Base-by-base conservation (phyloP, 1,139 yeast species). In the Blastobotrys illinoisensis region DNA sequence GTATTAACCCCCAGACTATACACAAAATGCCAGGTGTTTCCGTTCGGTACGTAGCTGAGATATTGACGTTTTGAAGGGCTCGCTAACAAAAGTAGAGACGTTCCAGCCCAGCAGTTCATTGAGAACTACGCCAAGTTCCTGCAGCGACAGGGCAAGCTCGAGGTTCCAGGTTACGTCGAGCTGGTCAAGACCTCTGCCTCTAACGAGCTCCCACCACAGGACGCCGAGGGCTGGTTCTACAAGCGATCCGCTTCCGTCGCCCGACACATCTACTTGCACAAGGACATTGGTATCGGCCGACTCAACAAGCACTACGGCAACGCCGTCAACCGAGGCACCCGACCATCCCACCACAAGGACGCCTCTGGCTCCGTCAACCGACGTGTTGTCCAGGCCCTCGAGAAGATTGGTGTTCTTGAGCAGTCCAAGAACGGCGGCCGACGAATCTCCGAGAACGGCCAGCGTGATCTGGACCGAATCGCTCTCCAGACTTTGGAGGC, bases 391-490 rank as follows among this genome's bases (percentile, higher is more conserved):
- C 99, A 93, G 83, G 85, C 98, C 72, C 88, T 93, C 75, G 97
- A 91, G 85, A 90, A 91, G 85, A 87, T 93, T 68, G 99, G 98
- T 78, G 93, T 93, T 69, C 82, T 93, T 72, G 99, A 93, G 82
- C 83, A 87, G 77, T 85, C 96, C 75, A 88, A 91, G 79, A 90
- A 89, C 81, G 98, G 98, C 79, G 99, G 99, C 79, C 95, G 99
- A 86, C 90, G 93, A 82, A 88, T 93, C 85, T 87, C 98, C 65
- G 97, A 90, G 79, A 88, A 90, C 81, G 99, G 99, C 77, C 98
- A 93, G 84, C 91, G 99, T 87, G 99, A 93, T 83, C 88, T 93
- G 83, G 99, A 93, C 83, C 98, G 99, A 87, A 93, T 93, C 79
- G 99, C 99, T 75, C 97, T 96, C 77, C 97, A 91, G 83, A 89